Conservation (phyloP, 2,329 filamentous ascomycete genomes). For the Claviceps pazoutovae region DNA sequence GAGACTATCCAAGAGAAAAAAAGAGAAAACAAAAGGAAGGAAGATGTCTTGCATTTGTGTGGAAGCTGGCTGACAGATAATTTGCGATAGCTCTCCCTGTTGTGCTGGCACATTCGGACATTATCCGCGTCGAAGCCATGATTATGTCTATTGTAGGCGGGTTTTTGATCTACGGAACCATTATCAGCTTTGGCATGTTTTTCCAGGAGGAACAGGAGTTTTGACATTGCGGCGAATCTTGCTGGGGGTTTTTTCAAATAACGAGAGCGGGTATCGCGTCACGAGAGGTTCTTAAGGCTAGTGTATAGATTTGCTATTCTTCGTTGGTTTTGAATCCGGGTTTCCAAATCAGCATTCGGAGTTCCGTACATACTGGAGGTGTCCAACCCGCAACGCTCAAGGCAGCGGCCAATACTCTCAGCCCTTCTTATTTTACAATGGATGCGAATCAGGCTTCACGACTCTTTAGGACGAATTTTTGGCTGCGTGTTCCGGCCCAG, state of each 20-base stretch:
- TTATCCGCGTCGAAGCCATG: constrained; percentile 77
- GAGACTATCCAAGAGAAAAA: not conserved
- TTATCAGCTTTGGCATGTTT: constrained; percentile 96
- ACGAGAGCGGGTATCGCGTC: not conserved
- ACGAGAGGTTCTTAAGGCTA: not conserved
- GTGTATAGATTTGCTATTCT: not conserved
- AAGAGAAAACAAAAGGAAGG: not conserved
- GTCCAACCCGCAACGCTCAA: no score
- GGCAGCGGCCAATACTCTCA: no score
- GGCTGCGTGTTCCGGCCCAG: no score
- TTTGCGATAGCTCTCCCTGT: constrained; percentile 58
- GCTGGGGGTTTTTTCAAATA: not conserved
- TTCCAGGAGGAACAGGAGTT: constrained; percentile 98
- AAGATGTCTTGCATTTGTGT: no score
- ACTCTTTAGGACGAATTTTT: no score
- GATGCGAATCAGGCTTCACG: no score
- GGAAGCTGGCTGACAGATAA: not conserved
- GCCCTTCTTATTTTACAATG: no score
- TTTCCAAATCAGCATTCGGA: not conserved
- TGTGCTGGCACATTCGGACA: constrained; percentile 71
- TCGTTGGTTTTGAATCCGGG: not conserved
- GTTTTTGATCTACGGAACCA: constrained; percentile 90
- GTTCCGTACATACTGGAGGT: no score
- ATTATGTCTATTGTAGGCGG: constrained; percentile 90
- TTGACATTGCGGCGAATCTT: constrained; percentile 27